Evolutionary conservation across 1,139 yeast genomes (phyloP), one percentile per base, ranked within the genome.

Genomic region (Spencermartinsiella ligniputridi): DNA sequence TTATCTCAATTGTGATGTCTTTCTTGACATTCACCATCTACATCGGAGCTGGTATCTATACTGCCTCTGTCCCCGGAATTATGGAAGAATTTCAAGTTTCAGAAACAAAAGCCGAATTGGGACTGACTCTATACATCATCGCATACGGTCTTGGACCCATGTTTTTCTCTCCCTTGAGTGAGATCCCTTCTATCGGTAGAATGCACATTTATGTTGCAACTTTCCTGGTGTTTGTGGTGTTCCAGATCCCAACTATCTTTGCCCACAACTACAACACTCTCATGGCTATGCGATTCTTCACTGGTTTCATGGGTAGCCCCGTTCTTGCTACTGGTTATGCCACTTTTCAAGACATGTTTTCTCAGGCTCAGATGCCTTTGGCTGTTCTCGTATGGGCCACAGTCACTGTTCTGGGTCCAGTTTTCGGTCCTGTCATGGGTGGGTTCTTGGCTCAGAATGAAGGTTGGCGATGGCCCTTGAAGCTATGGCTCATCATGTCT

Each of bases 301-400:
- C 88, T 34, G 97, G 97, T 3, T 71, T 83, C 25, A 72, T 84
- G 47, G 86, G 94, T 0, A 79, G 92, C 3, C 96, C 96, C 4
- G 89, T 95, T 0, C 71, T 89, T 60, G 81, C 95, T 2, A 79
- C 86, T 53, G 96, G 92, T 11, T 94, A 90, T 47, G 97, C 96
- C 48, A 79, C 95, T 2, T 76, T 88, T 50, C 74, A 83, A 47
- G 97, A 89, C 64, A 49, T 62, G 22, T 45, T 55, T 20, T 21
- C 50, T 35, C 57, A 54, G 1, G 45, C 42, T 12, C 37, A 49
- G 6, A 22, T 51, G 19, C 47, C 50, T 2, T 25, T 57, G 32
- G 43, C 50, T 22, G 47, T 81, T 19, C 78, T 66, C 54, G 36
- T 70, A 56, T 78, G 71, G 82, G 78, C 75, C 61, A 71, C 54